A percentile compares a stretch with the other conserved stretches of the same genome.
phyloP scores from a whole-genome alignment of 305 asterid genomes.

The Fraxinus sp. region DNA sequence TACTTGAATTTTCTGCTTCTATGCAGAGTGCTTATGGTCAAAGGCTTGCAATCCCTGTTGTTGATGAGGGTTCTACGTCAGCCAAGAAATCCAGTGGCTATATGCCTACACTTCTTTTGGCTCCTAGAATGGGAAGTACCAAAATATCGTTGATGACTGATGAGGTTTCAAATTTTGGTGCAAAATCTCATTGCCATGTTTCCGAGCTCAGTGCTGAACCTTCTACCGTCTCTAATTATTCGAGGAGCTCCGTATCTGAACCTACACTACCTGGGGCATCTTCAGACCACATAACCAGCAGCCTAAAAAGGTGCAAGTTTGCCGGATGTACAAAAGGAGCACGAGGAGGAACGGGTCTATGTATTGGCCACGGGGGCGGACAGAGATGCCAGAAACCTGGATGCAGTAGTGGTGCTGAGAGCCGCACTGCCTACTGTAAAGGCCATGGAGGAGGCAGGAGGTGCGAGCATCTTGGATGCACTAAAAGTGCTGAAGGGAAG shows the following conservation, averaged over 20 bases:
- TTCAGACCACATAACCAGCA: slow-evolving; percentile 31
- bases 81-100: slow-evolving; percentile 55
- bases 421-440: too few species aligned
- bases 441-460: too few species aligned
- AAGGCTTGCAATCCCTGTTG: slow-evolving; percentile 26
- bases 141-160: slow-evolving; percentile 19
- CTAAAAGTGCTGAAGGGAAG: too few species aligned
- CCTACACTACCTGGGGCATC: slow-evolving; percentile 29
- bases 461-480: too few species aligned
- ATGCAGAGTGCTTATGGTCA: slow-evolving; percentile 21
- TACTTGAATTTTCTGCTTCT: slow-evolving; percentile 30
- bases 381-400: too few species aligned
- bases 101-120: slow-evolving; percentile 43
- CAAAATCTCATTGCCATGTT: slow-evolving; percentile 27
- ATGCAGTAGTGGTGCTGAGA: too few species aligned
- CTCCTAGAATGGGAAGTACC: slow-evolving; percentile 33
- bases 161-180: slow-evolving; percentile 23
- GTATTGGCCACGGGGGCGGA: too few species aligned
- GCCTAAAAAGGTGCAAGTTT: slow-evolving; percentile 26
- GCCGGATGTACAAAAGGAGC: too few species aligned
- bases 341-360: too few species aligned
- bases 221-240: slow-evolving; percentile 37
- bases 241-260: slow-evolving; percentile 41
- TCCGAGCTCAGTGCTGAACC: slow-evolving; percentile 44
- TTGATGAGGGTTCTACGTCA: slow-evolving; percentile 52